Evolutionary conservation across 192 early-diverging fungal species (phyloP), one percentile per base, ranked within the genome.

Genomic region (Chytriomyces hyalinus): DNA sequence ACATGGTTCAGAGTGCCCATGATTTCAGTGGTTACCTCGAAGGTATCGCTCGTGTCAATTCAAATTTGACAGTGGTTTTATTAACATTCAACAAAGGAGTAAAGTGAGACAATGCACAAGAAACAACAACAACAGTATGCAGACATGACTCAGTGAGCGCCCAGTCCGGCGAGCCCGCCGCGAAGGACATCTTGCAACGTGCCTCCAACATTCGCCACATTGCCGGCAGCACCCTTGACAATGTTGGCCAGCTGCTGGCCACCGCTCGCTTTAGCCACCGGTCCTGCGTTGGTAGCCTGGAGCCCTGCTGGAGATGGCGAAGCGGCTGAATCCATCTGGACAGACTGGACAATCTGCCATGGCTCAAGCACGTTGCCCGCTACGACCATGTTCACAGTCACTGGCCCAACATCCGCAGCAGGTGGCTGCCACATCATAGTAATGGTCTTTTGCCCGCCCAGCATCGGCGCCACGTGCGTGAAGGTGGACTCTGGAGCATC

Each of bases 341-440:
- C 61, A 47, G 73, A 75, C 10, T 17, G 73, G 15, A 75, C 62
- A 47, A 75, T 47, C 59, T 61, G 59, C 28, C 44, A 75, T 69
- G 73, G 73, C 44, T 13, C 22, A 7, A 9, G 8, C 62, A 45
- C 36, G 11, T n/a, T 47, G 7, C 73, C 73, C 10, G 47, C 48
- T 3, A 75, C 20, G 24, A 75, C 73, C 46, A 61, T 44, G 43
- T 75, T 75, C 26, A 75, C 36, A 59, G 70, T 73, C 13, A 73
- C 51, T 59, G 57, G n/a, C 20, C 70, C 70, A 10, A 73, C 20
- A 67, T 76, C 50, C 2, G 75, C 69, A 15, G 75, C 64, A 7
- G 75, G 75, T 1, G 75, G 75, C 64, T 22, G 13, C 64, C 62
- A 76, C 75, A 76, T 76, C 47, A 76, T 47, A 20, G 62, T 65